Percentiles rank a stretch among this genome's conserved stretches.
These are phyloP conservation scores for Melampsora americana DNA, from an alignment of 1,284 basidiomycete genomes.

Conservation along the genomic window DNA sequence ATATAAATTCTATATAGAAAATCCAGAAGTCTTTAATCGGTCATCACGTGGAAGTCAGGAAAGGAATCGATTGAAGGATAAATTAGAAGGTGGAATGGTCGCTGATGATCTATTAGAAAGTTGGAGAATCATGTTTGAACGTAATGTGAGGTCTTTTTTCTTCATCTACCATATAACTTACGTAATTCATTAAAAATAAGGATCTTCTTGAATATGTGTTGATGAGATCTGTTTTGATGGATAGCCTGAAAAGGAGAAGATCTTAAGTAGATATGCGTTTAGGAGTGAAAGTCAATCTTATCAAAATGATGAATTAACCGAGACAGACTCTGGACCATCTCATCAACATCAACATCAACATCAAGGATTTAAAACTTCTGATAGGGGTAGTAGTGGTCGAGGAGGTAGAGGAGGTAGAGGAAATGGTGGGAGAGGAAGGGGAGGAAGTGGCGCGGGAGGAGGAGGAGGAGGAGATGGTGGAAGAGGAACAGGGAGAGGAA, in stretches of 20 bases:
- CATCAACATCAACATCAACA: constrained; percentile 2
- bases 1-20: neutral
- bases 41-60: neutral
- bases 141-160: constrained; percentile 12
- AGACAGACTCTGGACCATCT: too few relatives aligned
- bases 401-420: constrained; percentile 51
- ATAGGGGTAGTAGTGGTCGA: constrained; percentile 47
- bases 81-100: neutral
- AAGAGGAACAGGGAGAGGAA: constrained; percentile 14
- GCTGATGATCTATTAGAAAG: constrained; percentile 29
- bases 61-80: neutral
- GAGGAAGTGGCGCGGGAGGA: constrained; percentile 28
- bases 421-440: constrained; percentile 15
- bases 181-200: neutral
- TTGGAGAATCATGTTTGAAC: constrained; percentile 31
- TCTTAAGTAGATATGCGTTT: constrained; percentile 1
- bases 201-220: neutral
- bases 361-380: constrained; percentile 52
- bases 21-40: neutral
- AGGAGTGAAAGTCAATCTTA: neutral
- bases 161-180: too few relatives aligned
- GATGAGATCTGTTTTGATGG: neutral
- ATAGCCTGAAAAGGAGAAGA: constrained; percentile 11
- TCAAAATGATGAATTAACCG: neutral
- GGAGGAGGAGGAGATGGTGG: constrained; percentile 9